Percentiles rank a stretch among this genome's conserved stretches.
Evolutionary conservation across 2,329 filamentous ascomycete species (phyloP).

Genomic region (Colletotrichum caudatum): DNA sequence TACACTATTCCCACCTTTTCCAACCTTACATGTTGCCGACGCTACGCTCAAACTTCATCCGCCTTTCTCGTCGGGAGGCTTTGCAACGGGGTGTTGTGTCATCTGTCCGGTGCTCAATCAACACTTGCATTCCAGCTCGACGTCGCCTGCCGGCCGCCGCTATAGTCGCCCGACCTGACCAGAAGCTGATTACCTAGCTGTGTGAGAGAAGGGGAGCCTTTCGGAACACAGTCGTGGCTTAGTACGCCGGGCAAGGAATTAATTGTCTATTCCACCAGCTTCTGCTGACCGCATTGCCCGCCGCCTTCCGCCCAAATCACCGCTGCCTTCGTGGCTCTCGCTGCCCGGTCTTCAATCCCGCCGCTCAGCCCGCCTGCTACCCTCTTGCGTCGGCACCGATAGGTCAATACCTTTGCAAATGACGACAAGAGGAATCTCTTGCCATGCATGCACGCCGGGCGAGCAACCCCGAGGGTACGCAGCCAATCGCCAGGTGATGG

Average conservation of each 20-base stretch:
- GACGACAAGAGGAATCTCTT: slow-evolving; percentile 12
- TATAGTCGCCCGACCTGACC: slow-evolving; percentile 7
- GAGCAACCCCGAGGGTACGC: slow-evolving; percentile 35
- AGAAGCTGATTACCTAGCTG: background rate
- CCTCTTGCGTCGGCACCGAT: background rate
- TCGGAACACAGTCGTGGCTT: background rate
- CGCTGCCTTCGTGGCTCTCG: slow-evolving; percentile 6
- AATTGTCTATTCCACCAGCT: slow-evolving; percentile 11
- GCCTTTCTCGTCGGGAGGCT: background rate
- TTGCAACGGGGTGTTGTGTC: background rate
- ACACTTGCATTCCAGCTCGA: background rate
- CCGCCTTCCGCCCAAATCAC: background rate
- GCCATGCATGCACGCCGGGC: slow-evolving; percentile 39
- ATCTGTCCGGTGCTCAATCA: slow-evolving; percentile 3
- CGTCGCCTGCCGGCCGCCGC: background rate
- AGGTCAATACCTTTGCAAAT: background rate
- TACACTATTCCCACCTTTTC: slow-evolving; percentile 15
- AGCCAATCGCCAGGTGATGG: slow-evolving; percentile 31
- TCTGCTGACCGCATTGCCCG: slow-evolving; percentile 10
- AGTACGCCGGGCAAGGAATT: background rate
- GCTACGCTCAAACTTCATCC: slow-evolving; percentile 2
- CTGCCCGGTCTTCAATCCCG: background rate
- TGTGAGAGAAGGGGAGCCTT: background rate
- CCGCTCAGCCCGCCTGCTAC: slow-evolving; percentile 14
- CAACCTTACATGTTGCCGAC: slow-evolving; percentile 4